Evolutionary conservation across 1,139 yeast genomes (phyloP).

Genomic region (Pneumocystis carinii): DNA sequence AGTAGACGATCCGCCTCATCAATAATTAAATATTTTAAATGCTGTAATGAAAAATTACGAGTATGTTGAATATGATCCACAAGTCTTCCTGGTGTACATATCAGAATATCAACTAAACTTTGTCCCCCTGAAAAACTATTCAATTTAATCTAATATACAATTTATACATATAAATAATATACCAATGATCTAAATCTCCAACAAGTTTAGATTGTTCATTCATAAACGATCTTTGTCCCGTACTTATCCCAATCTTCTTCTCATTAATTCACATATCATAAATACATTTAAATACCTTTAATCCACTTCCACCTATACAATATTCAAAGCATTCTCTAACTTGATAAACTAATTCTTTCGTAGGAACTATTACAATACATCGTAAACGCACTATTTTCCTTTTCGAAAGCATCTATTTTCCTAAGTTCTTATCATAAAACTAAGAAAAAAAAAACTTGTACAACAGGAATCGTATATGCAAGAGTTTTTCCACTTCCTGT

Average conservation of each 20-base stretch:
- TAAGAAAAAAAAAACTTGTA: constrained; percentile 30
- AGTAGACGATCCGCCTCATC: constrained; percentile 92
- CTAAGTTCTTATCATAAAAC: background rate
- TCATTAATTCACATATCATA: background rate
- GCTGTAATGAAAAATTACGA: constrained; percentile 22
- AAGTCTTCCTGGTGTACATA: constrained; percentile 84
- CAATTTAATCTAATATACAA: background rate
- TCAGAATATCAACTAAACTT: constrained; percentile 40
- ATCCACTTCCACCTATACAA: constrained; percentile 51
- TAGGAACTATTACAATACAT: constrained; percentile 74
- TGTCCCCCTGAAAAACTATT: constrained; percentile 33
- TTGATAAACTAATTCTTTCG: constrained; percentile 73
- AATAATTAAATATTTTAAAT: constrained; percentile 55
- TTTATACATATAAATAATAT: background rate
- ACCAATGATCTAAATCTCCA: constrained; percentile 8
- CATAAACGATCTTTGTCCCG: constrained; percentile 44
- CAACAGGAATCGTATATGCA: constrained; percentile 73
- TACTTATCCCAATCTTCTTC: constrained; percentile 39
- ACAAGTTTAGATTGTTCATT: constrained; percentile 46
- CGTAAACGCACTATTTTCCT: constrained; percentile 61
- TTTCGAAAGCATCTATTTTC: constrained; percentile 28
- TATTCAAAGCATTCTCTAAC: constrained; percentile 51
- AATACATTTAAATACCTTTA: constrained; percentile 19
- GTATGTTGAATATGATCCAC: constrained; percentile 60
- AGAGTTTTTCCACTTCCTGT: constrained; percentile 96